Conservation (phyloP, 2,329 filamentous ascomycete genomes). For the Aspergillus caelatus region DNA sequence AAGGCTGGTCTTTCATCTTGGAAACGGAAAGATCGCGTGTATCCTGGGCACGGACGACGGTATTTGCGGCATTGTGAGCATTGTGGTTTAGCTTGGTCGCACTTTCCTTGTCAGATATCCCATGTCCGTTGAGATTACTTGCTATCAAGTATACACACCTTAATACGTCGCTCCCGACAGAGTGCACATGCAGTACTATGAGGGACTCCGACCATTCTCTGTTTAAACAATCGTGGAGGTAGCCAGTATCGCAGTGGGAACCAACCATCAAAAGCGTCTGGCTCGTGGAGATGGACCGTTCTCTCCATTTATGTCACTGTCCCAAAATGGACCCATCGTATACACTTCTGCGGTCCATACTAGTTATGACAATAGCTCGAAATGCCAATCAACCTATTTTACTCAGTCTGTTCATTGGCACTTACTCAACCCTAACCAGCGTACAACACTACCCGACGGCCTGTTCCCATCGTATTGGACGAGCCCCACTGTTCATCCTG, state of each 20-base stretch:
- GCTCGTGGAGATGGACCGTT: not conserved
- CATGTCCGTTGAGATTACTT: not conserved
- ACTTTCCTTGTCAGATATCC: constrained; percentile 31
- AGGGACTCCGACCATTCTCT: constrained; percentile 45
- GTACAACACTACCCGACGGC: not conserved
- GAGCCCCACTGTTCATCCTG: constrained; percentile 2
- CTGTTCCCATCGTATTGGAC: not conserved
- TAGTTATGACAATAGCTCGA: not conserved
- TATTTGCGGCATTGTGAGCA: constrained; percentile 42
- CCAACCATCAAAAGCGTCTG: not conserved
- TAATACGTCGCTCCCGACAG: constrained; percentile 44
- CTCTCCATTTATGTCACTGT: not conserved
- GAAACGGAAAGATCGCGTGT: constrained; percentile 38
- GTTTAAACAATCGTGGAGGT: not conserved
- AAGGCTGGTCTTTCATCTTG: constrained; percentile 42
- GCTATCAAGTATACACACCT: constrained; percentile 26
- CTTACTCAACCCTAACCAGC: not conserved
- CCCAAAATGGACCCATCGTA: not conserved
- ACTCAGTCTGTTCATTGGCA: not conserved
- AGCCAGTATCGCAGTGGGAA: not conserved
- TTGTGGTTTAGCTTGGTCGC: constrained; percentile 49
- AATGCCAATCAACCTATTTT: not conserved
- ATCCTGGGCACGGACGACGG: constrained; percentile 41
- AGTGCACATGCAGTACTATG: constrained; percentile 46
- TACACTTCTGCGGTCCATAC: not conserved